Percentiles rank a stretch among this genome's conserved stretches.
Conservation (phyloP, 2,329 filamentous ascomycete species). For the Monilinia fructicola region DNA sequence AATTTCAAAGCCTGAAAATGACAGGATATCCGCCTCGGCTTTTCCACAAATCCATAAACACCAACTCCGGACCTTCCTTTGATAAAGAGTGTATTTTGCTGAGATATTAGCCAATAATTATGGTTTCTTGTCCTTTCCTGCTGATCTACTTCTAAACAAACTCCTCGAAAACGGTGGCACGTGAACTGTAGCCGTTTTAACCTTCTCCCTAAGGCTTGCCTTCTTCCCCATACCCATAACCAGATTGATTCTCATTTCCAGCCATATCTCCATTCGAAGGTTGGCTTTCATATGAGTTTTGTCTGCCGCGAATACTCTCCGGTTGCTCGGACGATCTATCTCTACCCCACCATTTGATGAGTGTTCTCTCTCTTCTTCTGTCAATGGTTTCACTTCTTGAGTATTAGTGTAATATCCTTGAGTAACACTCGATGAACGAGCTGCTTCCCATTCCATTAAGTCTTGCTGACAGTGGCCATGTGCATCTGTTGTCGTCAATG, state of each 20-base stretch:
- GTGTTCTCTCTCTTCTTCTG: conserved; percentile 20
- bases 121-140: conserved; percentile 21
- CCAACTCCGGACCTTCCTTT: not conserved
- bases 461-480: conserved; percentile 3
- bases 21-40: conserved; percentile 14
- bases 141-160: conserved; percentile 20
- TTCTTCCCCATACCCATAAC: conserved; percentile 11
- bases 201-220: conserved; percentile 13
- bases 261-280: conserved; percentile 3
- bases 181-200: conserved; percentile 21
- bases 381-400: conserved; percentile 19
- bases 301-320: conserved; percentile 20
- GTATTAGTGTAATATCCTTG: conserved; percentile 18
- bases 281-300: conserved; percentile 16
- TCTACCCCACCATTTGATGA: conserved; percentile 23
- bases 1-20: not conserved
- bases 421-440: conserved; percentile 14
- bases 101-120: not conserved
- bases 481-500: not conserved
- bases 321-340: conserved; percentile 22
- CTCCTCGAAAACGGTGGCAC: conserved; percentile 21
- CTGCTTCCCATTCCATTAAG: conserved; percentile 22
- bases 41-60: not conserved
- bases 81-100: not conserved
- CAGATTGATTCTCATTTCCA: not conserved